Evolutionary conservation across 2,329 filamentous ascomycete genomes (phyloP), one percentile per base, ranked within the genome.

Genomic region (Thielaviopsis ethacetica): DNA sequence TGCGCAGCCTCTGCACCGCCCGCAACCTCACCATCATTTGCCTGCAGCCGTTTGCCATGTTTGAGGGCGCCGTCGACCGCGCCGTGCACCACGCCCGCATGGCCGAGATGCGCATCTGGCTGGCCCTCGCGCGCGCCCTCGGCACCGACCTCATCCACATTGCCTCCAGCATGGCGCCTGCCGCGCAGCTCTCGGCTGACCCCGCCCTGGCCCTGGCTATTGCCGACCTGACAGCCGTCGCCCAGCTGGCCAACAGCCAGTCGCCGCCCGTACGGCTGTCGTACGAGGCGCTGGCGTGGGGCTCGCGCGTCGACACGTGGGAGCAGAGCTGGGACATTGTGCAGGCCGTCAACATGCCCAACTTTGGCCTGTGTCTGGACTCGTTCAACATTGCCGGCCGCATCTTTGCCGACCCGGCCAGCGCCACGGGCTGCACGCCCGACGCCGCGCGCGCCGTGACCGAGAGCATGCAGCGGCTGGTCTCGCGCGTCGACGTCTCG

Each of bases 331-430:
- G 84, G 83, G 79, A 83, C 6, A 72, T 89, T 2, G 81, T 90
- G 0, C 70, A 75, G 64, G 71, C 71, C 2, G 85, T 90, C 27
- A 75, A 87, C 67, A 70, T 84, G 7, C 69, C 76, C 9, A 91
- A 91, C 69, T 88, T 91, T 66, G 86, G 86, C 7, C 72, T 89
- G 49, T 89, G 85, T 66, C 74, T 91, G 24, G 86, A 91, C 69
- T 88, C 83, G 0, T 91, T 88, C 72, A 88, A 91, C 68, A 85
- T 91, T 61, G 80, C 85, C 0, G 86, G 80, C 0, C 72, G 82
- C 5, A 79, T 88, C 61, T 91, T 80, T 63, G 86, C 83, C 0
- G 85, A 91, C 65, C 86, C 86, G 0, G 69, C 79, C 0, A 68
- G 75, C 0, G 63, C 71, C 0, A 72, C 72, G 0, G 80, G 84